Conservation (phyloP, 805 yeast genomes). For the Ogataea ganodermae region DNA sequence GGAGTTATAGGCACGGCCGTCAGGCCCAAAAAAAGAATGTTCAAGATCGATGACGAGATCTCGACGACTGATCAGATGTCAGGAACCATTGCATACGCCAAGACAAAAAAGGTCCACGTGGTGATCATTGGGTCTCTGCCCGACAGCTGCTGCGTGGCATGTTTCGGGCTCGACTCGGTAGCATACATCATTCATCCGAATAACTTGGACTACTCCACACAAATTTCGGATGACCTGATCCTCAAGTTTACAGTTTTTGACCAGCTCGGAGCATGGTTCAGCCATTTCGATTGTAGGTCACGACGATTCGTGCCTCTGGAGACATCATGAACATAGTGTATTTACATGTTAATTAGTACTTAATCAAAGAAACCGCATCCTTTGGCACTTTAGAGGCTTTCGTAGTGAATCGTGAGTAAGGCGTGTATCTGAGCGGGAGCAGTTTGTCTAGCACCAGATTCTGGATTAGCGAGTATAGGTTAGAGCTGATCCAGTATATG, state of each 20-base stretch:
- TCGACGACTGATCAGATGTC: not conserved
- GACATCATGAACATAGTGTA: not conserved
- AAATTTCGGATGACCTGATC: conserved; percentile 3
- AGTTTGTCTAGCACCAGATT: conserved; percentile 67
- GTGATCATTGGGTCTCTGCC: conserved; percentile 1
- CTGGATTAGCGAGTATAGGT: conserved; percentile 72
- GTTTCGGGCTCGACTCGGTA: conserved; percentile 9
- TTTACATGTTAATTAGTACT: conserved; percentile 13
- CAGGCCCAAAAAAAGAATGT: not conserved
- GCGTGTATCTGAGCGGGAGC: conserved; percentile 59
- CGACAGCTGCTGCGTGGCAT: not conserved
- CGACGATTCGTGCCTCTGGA: conserved; percentile 8
- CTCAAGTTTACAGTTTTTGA: conserved; percentile 18
- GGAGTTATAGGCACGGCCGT: not conserved
- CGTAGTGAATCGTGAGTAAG: conserved; percentile 36
- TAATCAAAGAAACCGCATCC: conserved; percentile 18
- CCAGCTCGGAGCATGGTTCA: conserved; percentile 18
- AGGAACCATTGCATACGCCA: not conserved
- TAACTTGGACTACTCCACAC: not conserved
- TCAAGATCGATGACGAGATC: not conserved
- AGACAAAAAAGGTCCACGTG: not conserved
- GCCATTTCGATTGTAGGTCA: conserved; percentile 9
- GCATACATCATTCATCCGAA: not conserved
- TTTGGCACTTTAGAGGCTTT: conserved; percentile 12
- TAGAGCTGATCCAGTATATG: conserved; percentile 90